Percentiles rank a stretch among this genome's conserved stretches.
phyloP scores from a whole-genome alignment of 805 yeast species.

The Candida maris region DNA sequence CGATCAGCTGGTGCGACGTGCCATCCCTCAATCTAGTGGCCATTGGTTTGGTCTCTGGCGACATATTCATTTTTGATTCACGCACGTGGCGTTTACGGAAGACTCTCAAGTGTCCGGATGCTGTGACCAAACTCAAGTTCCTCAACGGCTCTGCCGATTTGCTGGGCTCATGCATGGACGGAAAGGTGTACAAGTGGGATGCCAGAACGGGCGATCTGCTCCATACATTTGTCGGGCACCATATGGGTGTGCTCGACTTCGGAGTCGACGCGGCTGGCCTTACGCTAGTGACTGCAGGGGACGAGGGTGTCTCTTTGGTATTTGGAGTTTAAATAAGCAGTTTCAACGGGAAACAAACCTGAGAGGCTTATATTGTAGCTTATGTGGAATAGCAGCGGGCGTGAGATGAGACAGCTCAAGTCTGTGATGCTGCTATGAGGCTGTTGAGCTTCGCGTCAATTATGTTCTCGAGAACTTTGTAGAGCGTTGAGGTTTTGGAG shows the following conservation, averaged over 20 bases:
- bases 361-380: too few relatives aligned
- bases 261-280: slow-evolving; percentile 61
- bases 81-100: slow-evolving; percentile 84
- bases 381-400: too few relatives aligned
- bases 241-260: slow-evolving; percentile 90
- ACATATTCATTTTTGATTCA: slow-evolving; percentile 75
- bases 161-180: slow-evolving; percentile 77
- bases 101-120: slow-evolving; percentile 66
- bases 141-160: slow-evolving; percentile 51
- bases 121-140: slow-evolving; percentile 78
- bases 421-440: too few relatives aligned
- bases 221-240: slow-evolving; percentile 85
- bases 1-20: slow-evolving; percentile 69
- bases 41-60: slow-evolving; percentile 86
- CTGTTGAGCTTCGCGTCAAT: slow-evolving; percentile 43
- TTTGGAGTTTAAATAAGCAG: slow-evolving; percentile 45
- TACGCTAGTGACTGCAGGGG: slow-evolving; percentile 87
- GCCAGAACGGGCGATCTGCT: slow-evolving; percentile 77
- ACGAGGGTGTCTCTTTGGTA: slow-evolving; percentile 88
- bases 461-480: slow-evolving; percentile 43
- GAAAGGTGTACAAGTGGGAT: slow-evolving; percentile 83
- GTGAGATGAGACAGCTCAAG: too few relatives aligned
- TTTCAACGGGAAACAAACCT: too few relatives aligned
- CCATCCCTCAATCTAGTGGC: slow-evolving; percentile 64
- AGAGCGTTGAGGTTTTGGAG: slow-evolving; percentile 47